Conservation (phyloP, 2,329 filamentous ascomycete genomes). For the Fusarium ramigenum region DNA sequence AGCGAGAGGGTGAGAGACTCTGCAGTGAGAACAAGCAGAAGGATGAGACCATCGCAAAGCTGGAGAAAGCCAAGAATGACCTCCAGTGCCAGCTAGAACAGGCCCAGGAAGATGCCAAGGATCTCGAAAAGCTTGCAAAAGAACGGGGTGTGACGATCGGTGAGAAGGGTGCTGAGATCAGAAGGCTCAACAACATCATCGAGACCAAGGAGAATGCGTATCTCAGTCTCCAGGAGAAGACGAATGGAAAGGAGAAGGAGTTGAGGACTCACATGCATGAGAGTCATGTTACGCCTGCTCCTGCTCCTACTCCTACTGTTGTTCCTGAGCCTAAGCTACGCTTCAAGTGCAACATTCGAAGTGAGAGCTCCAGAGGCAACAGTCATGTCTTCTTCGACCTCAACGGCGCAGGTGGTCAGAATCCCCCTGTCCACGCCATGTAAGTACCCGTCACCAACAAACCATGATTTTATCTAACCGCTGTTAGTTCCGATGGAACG, state of each 20-base stretch:
- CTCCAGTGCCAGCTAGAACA: background rate
- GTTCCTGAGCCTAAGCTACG: background rate
- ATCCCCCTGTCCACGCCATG: background rate
- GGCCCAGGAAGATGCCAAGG: background rate
- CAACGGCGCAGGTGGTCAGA: background rate
- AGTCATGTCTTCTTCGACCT: background rate
- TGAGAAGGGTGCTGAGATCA: background rate
- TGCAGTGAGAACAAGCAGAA: background rate
- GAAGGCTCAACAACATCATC: background rate
- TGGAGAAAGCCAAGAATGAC: background rate
- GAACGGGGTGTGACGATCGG: background rate
- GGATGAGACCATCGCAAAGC: background rate
- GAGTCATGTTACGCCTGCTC: background rate
- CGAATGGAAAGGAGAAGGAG: background rate
- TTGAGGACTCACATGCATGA: background rate
- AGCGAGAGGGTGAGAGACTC: background rate
- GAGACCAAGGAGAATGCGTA: fast-evolving
- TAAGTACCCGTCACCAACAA: background rate
- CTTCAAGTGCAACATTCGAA: background rate
- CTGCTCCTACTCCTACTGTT: background rate
- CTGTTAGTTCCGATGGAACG: background rate
- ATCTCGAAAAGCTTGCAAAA: background rate
- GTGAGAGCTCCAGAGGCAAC: background rate
- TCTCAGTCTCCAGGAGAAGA: background rate
- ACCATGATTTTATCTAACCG: fast-evolving